Conservation (phyloP, 352 stramenopile species). For the Globisporangium heterothallicum region DNA sequence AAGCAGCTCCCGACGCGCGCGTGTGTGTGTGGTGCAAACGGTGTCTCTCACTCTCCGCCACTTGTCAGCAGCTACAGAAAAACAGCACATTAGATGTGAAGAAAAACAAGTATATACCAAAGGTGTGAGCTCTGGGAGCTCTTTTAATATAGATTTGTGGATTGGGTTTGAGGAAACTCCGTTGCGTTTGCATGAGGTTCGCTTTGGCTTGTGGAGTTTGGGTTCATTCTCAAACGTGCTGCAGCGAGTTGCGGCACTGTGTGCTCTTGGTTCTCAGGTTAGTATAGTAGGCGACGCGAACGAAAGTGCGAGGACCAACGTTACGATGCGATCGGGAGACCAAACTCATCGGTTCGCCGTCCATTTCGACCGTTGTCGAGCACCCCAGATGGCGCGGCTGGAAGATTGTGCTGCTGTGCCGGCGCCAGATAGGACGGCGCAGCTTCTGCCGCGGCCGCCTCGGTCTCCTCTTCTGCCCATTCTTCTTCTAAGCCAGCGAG, state of each 20-base stretch:
- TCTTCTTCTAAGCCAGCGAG: conserved; percentile 93
- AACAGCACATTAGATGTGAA: conserved; percentile 1
- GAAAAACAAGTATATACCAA: conserved; percentile 8
- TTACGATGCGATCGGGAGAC: conserved; percentile 43
- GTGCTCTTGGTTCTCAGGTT: too few relatives aligned
- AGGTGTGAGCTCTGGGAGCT: not conserved
- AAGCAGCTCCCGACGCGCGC: not conserved
- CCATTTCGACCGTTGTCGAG: conserved; percentile 26
- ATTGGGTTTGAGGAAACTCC: conserved; percentile 10
- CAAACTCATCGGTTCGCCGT: conserved; percentile 65
- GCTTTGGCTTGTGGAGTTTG: not conserved
- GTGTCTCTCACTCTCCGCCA: not conserved
- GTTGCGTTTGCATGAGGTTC: not conserved
- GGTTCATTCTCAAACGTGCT: too few relatives aligned
- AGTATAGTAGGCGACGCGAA: conserved; percentile 6
- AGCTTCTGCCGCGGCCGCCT: conserved; percentile 30
- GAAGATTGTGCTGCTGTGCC: conserved; percentile 48
- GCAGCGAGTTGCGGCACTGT: too few relatives aligned
- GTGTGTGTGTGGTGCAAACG: not conserved
- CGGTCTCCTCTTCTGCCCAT: conserved; percentile 77
- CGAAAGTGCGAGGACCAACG: not conserved
- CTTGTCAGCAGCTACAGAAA: not conserved
- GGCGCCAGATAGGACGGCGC: conserved; percentile 64
- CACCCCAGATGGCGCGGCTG: conserved; percentile 38
- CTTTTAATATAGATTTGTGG: conserved; percentile 15